Base-by-base conservation (phyloP, 495 filamentous ascomycete species). In the Xylaria scruposa region DNA sequence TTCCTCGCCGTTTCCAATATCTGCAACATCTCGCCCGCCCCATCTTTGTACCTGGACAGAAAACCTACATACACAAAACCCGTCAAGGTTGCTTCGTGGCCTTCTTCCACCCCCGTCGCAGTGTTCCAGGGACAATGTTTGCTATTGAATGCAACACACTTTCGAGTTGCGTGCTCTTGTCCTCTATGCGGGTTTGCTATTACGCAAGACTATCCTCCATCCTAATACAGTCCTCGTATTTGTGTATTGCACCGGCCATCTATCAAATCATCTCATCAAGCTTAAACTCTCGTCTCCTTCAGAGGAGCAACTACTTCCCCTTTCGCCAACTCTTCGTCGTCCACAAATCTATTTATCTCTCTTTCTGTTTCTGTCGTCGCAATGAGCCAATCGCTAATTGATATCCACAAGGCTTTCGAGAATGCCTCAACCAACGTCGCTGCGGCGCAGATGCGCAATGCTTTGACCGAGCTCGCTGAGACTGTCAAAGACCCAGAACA, bases 361-460 rank as follows among this genome's bases (percentile, higher is more conserved):
- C 4, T 13, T 21, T 33, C 33, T 64, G 3, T 9, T 13, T 64
- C 12, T 15, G 17, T 9, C 5, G 21, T 33, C 38, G 47, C 9
- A 0, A 58, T 65, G 69, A 31, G 8, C n/a, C 29, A 44, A 40
- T 54, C 38, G 33, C 71, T 76, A 76, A 76, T 46, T 62, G 44
- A 62, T 21, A 13, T 5, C 1, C 19, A 36, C 0, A 83, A 99
- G 96, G 95, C 96, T 58, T 99, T 99, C 82, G 96, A 99, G 82
- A 98, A 98, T 89, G 96, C 97, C 63, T 98, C 96, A 56, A 99
- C 96, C 73, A 97, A 92, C 73, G 95, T 99, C 67, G 97, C 96
- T 65, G 96, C 96, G 26, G 95, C 93, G 61, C 96, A 99, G 87
- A 99, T 99, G 96, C 93, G 96, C 79, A 99, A 99, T 87, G 90